These are phyloP conservation scores for Saccharomyces hybrid DNA, from an alignment of 1,139 yeast species.

Conservation along the genomic window DNA sequence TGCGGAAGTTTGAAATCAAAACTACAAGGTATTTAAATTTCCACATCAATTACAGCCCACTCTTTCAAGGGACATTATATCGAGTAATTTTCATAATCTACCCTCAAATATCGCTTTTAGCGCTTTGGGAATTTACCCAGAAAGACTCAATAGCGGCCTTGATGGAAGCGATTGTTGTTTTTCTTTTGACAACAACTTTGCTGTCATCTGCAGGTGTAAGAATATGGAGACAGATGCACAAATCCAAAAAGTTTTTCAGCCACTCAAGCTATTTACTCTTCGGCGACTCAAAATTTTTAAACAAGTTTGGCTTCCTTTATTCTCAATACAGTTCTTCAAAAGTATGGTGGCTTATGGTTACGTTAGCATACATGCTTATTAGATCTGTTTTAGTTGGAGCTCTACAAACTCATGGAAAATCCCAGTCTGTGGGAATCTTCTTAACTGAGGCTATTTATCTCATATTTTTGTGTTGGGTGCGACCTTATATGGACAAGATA, in stretches of 20 bases:
- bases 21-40: slow-evolving; percentile 62
- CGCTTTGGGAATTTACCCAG: slow-evolving; percentile 82
- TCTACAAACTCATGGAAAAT: slow-evolving; percentile 70
- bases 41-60: slow-evolving; percentile 69
- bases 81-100: slow-evolving; percentile 73
- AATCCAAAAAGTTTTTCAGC: slow-evolving; percentile 63
- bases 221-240: slow-evolving; percentile 63
- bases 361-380: slow-evolving; percentile 56
- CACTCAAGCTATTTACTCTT: slow-evolving; percentile 88
- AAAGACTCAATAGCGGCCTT: slow-evolving; percentile 82
- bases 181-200: slow-evolving; percentile 48
- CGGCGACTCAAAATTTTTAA: slow-evolving; percentile 74
- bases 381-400: slow-evolving; percentile 83
- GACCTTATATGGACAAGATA: slow-evolving; percentile 92
- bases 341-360: slow-evolving; percentile 69
- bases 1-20: slow-evolving; percentile 48
- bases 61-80: slow-evolving; percentile 82
- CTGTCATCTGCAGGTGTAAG: slow-evolving; percentile 66
- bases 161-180: slow-evolving; percentile 65
- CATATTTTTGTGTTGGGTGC: slow-evolving; percentile 52
- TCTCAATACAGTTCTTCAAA: slow-evolving; percentile 84
- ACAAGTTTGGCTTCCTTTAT: slow-evolving; percentile 87
- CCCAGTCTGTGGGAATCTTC: slow-evolving; percentile 71
- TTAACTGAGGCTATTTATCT: slow-evolving; percentile 68
- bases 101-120: slow-evolving; percentile 75